Percentiles rank a stretch among this genome's conserved stretches.
Conservation (phyloP, 78 protist species). For the Dictyostelium citrinum region DNA sequence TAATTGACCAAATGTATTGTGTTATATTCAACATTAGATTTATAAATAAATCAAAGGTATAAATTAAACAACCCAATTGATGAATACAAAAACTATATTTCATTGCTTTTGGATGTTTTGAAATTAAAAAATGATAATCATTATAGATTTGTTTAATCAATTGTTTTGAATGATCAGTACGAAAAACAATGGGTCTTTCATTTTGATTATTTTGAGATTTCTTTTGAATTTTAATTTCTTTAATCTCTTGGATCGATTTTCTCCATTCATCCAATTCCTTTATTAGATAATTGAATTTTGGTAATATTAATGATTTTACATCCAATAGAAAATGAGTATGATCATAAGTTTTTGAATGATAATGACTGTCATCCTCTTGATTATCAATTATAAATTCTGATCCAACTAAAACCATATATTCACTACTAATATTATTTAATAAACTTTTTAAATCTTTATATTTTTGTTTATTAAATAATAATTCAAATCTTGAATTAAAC, state of each 20-base stretch:
- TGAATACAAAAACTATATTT: neutral
- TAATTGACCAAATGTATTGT: neutral
- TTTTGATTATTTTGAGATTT: neutral
- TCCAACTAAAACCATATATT: conserved; percentile 11
- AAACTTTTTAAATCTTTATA: neutral
- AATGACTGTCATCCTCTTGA: neutral
- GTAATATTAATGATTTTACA: neutral
- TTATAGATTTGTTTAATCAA: neutral
- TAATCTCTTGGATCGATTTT: neutral
- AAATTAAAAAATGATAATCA: neutral
- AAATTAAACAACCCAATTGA: conserved; percentile 8
- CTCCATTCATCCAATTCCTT: neutral
- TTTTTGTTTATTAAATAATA: neutral
- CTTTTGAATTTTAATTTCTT: neutral
- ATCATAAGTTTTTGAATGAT: neutral
- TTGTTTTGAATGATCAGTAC: neutral
- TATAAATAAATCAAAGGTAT: conserved; percentile 14
- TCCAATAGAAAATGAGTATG: neutral
- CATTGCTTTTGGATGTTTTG: neutral
- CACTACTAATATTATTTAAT: neutral
- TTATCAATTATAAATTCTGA: conserved; percentile 1
- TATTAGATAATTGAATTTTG: neutral
- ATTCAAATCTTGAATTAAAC: conserved; percentile 25
- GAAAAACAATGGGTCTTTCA: neutral
- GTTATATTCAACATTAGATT: neutral